Percentiles rank a stretch among this genome's conserved stretches.
These are phyloP conservation scores for Ustilago trichophora DNA, from an alignment of 1,284 basidiomycete species.

Conservation along the genomic window DNA sequence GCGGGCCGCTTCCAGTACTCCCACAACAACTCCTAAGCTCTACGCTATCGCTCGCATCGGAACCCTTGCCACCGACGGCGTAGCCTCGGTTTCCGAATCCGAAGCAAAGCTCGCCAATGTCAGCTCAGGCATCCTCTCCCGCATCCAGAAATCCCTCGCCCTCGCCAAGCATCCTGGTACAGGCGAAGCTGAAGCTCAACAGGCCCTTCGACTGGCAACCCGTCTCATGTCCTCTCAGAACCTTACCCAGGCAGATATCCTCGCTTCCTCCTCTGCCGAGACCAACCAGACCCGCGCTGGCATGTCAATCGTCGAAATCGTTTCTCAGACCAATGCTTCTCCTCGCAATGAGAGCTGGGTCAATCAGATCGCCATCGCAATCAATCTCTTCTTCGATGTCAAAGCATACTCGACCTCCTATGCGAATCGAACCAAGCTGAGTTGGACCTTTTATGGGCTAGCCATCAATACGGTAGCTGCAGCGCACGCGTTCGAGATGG, in stretches of 20 bases:
- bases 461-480: constrained; percentile 53
- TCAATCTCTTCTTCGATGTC: constrained; percentile 49
- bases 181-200: constrained; percentile 47
- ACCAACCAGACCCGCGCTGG: constrained; percentile 31
- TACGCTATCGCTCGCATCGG: constrained; percentile 36
- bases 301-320: constrained; percentile 43
- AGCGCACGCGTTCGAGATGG: constrained; percentile 54
- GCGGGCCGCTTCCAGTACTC: not conserved
- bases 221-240: constrained; percentile 48
- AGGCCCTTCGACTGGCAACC: constrained; percentile 41
- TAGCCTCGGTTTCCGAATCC: constrained; percentile 11
- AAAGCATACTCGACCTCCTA: constrained; percentile 42
- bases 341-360: constrained; percentile 47
- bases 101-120: constrained; percentile 33
- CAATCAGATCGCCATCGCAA: constrained; percentile 38
- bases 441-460: constrained; percentile 53
- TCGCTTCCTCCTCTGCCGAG: constrained; percentile 26
- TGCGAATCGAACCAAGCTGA: constrained; percentile 28
- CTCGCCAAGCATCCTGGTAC: constrained; percentile 49
- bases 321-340: constrained; percentile 25
- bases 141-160: constrained; percentile 46
- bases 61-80: constrained; percentile 37
- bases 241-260: constrained; percentile 48
- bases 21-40: constrained; percentile 13
- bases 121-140: constrained; percentile 36